Evolutionary conservation across 2,329 filamentous ascomycete species (phyloP), one percentile per base, ranked within the genome.

Genomic region (Sphaceloma murrayae): DNA sequence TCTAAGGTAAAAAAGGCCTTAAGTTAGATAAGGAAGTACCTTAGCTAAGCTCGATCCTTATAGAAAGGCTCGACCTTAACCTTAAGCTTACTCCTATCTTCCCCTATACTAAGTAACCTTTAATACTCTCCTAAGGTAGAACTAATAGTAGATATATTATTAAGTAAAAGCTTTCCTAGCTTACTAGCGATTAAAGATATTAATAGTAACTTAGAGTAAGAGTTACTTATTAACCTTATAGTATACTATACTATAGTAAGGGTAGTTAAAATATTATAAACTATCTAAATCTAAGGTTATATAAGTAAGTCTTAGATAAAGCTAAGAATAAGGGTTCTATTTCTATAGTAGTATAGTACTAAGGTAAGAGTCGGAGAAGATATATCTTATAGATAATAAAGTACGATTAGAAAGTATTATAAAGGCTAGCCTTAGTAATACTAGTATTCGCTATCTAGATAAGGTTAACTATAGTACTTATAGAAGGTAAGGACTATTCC

Each of bases 401-500:
- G n/a, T n/a, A n/a, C n/a, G n/a, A n/a, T n/a, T n/a, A n/a, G n/a
- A n/a, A n/a, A n/a, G n/a, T n/a, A n/a, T n/a, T n/a, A n/a, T n/a
- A n/a, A n/a, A n/a, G n/a, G n/a, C n/a, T n/a, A n/a, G n/a, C n/a
- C n/a, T n/a, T n/a, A 22, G 34, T 19, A 10, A 13, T 10, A 21
- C 34, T 24, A 34, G 8, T 34, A 8, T 7, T 16, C 7, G 17
- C n/a, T 43, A 21, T 34, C 22, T 18, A 3, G 13, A 22, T n/a
- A 32, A 51, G 34, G 13, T 11, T 8, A 39, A 44, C 21, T 51
- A 51, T 14, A 21, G 40, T 10, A 46, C 36, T 2, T 45, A 50
- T 43, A 32, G 50, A 27, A 30, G 50, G 13, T 50, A 36, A 43
- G 2, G 24, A 3, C 10, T 45, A 17, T 48, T 45, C n/a, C 39